Conservation (phyloP, 2,329 filamentous ascomycete species). For the Rhytidhysteron rufulum region DNA sequence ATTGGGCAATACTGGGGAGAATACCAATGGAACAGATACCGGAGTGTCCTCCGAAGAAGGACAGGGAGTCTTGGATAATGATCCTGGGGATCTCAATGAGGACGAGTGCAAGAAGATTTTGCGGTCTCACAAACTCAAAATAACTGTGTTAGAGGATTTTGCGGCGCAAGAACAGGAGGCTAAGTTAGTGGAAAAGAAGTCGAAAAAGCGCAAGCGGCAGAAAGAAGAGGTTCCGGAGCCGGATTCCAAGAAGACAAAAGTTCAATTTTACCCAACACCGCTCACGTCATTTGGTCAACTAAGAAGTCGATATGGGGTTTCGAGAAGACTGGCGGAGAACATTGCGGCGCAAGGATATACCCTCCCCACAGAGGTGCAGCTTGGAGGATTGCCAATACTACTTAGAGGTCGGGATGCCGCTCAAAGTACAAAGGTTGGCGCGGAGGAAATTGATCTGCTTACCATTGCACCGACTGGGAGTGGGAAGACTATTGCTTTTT, state of each 20-base stretch:
- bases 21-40: not conserved
- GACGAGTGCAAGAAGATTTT: slow-evolving; percentile 71
- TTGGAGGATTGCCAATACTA: slow-evolving; percentile 78
- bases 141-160: slow-evolving; percentile 64
- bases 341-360: slow-evolving; percentile 79
- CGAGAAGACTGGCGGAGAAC: slow-evolving; percentile 70
- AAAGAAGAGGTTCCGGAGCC: slow-evolving; percentile 32
- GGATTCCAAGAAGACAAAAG: slow-evolving; percentile 51
- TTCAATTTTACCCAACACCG: slow-evolving; percentile 72
- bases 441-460: slow-evolving; percentile 65
- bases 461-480: slow-evolving; percentile 92
- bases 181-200: slow-evolving; percentile 49
- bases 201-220: slow-evolving; percentile 52
- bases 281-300: slow-evolving; percentile 74
- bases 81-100: slow-evolving; percentile 50
- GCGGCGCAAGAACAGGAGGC: slow-evolving; percentile 32
- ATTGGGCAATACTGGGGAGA: not conserved
- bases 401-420: slow-evolving; percentile 50
- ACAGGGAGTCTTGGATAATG: slow-evolving; percentile 2
- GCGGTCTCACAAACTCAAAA: slow-evolving; percentile 77
- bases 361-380: slow-evolving; percentile 88
- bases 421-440: slow-evolving; percentile 38
- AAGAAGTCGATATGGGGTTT: slow-evolving; percentile 67
- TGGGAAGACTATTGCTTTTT: slow-evolving; percentile 90
- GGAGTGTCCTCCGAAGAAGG: slow-evolving; percentile 3